Evolutionary conservation across 352 stramenopile genomes (phyloP), one percentile per base, ranked within the genome.

Genomic region (Phytophthora gonapodyides): DNA sequence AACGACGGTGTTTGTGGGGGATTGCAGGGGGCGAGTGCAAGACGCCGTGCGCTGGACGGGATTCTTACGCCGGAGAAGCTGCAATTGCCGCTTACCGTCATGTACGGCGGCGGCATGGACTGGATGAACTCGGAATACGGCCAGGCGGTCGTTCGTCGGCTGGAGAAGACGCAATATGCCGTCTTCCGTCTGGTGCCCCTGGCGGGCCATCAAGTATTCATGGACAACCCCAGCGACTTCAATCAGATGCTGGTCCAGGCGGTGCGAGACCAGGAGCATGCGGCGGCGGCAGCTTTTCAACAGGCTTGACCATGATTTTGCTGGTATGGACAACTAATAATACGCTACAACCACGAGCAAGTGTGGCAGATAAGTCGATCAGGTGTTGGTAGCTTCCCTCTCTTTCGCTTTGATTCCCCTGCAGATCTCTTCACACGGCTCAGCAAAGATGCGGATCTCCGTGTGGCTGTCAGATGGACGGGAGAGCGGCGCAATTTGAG

Each of bases 181-280:
- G 75, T 76, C 21, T 87, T 92, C 53, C 73, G 73, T 2, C 74
- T 91, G 58, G 82, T 94, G 3, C 82, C 84, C 15, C 56, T 73
- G 4, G 82, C 84, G 0, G 84, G 84, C 8, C 84, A 94, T 49
- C 84, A 94, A 53, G 84, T 94, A 19, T 94, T 94, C 60, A 92
- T 94, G 84, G 84, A 94, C 78, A 92, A 94, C 64, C 80, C 84
- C 2, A 44, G 40, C 15, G 84, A 88, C 36, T 94, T 94, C 46
- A 91, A 92, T 60, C 69, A 76, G 51, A 80, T 89, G 55, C 33
- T 94, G 30, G 75, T 88, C 37, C 75, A 89, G 46, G 76, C 80
- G 17, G 78, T 92, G 51, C 79, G 80, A 58, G 78, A 88, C 16
- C 66, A 90, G 47, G 80, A 89, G 53, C 73, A 74, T 34, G 71